Conservation (phyloP, 805 yeast genomes). For the Cyberlindnera sargentensis region DNA sequence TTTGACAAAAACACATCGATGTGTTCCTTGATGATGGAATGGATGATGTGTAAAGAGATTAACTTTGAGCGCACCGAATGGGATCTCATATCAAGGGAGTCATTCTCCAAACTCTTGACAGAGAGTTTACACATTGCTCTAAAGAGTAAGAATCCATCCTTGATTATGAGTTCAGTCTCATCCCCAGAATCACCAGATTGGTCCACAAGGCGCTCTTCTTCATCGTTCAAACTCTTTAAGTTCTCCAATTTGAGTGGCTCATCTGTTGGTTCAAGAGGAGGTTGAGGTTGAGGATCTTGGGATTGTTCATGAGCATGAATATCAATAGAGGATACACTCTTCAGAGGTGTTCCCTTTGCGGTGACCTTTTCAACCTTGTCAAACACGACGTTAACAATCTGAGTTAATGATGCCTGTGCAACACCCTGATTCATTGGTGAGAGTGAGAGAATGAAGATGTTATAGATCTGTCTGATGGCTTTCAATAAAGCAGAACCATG, state of each 20-base stretch:
- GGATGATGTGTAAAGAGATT: constrained; percentile 80
- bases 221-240: constrained; percentile 49
- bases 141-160: constrained; percentile 88
- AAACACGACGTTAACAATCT: constrained; percentile 79
- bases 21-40: constrained; percentile 78
- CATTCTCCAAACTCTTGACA: constrained; percentile 73
- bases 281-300: constrained; percentile 2
- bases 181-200: constrained; percentile 39
- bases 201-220: constrained; percentile 47
- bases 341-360: constrained; percentile 12
- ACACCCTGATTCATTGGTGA: constrained; percentile 81
- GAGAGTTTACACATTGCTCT: constrained; percentile 94
- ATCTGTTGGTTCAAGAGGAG: constrained; percentile 15
- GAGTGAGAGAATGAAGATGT: constrained; percentile 79
- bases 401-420: constrained; percentile 93
- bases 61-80: constrained; percentile 90
- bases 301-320: constrained; percentile 11
- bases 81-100: constrained; percentile 75
- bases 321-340: constrained; percentile 19
- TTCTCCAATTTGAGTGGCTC: constrained; percentile 50
- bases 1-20: constrained; percentile 69
- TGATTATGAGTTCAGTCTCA: constrained; percentile 64
- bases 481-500: constrained; percentile 86
- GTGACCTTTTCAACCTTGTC: constrained; percentile 51
- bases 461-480: constrained; percentile 90